Base-by-base conservation (phyloP, 495 filamentous ascomycete genomes). In the Glonium stellatum region DNA sequence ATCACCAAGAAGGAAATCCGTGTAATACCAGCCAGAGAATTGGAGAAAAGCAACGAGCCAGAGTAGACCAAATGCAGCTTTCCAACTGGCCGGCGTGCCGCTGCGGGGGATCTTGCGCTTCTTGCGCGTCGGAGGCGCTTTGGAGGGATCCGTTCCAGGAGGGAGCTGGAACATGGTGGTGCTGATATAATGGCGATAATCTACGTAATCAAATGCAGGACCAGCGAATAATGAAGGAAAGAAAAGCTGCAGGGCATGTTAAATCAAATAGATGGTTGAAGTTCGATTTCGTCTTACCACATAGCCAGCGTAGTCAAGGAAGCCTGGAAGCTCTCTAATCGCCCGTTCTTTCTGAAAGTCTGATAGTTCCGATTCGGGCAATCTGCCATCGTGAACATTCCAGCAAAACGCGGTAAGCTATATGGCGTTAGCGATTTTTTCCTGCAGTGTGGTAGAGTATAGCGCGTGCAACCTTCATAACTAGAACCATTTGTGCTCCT, bases 81-180 rank as follows among this genome's bases (percentile, higher is more conserved):
- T 97, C 71, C 81, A 80, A 60, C 83, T 80, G 36, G 95, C 93
- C 10, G 93, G 95, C 0, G 82, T 90, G 55, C 84, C 89, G 72
- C 91, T 96, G 60, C 91, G 84, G 13, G 93, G 93, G 47, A 98
- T 97, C 76, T 86, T 92, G 70, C 93, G 86, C 82, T 92, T 93
- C 77, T 92, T 90, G 31, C 92, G 83, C 3, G 90, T 97, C 1
- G 82, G 84, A 11, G 91, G 88, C 48, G 84, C 87, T 73, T 88
- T 90, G 46, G 84, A 78, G 5, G 89, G 88, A 67, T 95, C 89
- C 22, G 84, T 81, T 27, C 82, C 85, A 4, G 84, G 80, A 10
- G 90, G 89, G 1, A 95, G 78, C 23, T 95, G 87, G 71, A 98
- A 98, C 80, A 98, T 95, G 59, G 84, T 87, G 36, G 89, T 92